These are phyloP conservation scores for Globisporangium parvum DNA, from an alignment of 352 stramenopile genomes.

Conservation along the genomic window DNA sequence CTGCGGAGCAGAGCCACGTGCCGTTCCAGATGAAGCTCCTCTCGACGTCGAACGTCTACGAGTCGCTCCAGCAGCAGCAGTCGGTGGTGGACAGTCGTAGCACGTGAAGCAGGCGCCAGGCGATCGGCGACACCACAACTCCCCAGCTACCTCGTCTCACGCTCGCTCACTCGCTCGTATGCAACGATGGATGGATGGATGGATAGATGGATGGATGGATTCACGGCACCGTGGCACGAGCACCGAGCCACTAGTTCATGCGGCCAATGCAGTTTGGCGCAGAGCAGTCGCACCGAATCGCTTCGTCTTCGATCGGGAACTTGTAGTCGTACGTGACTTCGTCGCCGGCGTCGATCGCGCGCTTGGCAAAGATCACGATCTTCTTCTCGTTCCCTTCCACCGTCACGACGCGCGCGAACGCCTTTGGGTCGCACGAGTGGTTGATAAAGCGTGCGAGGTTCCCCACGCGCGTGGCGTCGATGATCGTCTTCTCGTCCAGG, in stretches of 20 bases:
- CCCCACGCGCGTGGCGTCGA: slow-evolving; percentile 91
- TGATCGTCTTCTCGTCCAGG: slow-evolving; percentile 92
- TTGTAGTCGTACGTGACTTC: slow-evolving; percentile 98
- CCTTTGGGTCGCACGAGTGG: slow-evolving; percentile 93
- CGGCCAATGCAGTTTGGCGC: slow-evolving; percentile 91
- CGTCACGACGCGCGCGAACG: slow-evolving; percentile 88
- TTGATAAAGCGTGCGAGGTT: slow-evolving; percentile 97
- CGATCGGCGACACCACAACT: no score
- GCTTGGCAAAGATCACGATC: slow-evolving; percentile 94
- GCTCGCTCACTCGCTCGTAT: no score
- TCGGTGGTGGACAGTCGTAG: background rate
- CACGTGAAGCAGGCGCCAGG: no score
- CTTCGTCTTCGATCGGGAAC: slow-evolving; percentile 95
- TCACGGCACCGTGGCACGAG: no score
- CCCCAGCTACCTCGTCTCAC: no score
- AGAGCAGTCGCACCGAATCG: slow-evolving; percentile 91
- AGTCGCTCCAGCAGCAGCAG: slow-evolving; percentile 31
- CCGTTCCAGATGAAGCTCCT: slow-evolving; percentile 72
- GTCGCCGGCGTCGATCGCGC: slow-evolving; percentile 87
- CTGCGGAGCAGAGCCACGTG: slow-evolving; percentile 42
- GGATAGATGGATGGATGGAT: no score
- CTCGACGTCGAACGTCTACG: slow-evolving; percentile 50
- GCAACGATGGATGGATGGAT: no score
- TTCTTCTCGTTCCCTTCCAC: slow-evolving; percentile 91
- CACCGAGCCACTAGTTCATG: slow-evolving; percentile 83